phyloP scores from a whole-genome alignment of 345 rosid genomes.

The Mercurialis annua region DNA sequence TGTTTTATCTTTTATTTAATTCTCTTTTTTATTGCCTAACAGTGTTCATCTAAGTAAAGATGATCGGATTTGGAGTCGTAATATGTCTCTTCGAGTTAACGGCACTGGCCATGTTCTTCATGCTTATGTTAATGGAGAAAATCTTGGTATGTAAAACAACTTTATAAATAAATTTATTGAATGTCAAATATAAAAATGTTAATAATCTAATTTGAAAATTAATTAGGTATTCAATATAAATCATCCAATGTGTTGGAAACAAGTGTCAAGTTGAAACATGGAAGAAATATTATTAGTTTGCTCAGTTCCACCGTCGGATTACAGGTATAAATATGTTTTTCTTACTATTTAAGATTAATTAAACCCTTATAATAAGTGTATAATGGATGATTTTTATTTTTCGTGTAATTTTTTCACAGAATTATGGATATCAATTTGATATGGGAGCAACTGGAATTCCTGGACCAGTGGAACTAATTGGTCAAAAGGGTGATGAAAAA shows the following conservation, averaged over 20 bases:
- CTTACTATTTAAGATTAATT: neutral
- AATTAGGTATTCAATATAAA: conserved; percentile 16
- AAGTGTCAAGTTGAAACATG: conserved; percentile 7
- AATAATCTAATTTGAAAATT: too few relatives aligned
- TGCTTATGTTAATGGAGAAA: conserved; percentile 15
- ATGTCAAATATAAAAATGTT: neutral
- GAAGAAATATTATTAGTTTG: conserved; percentile 12
- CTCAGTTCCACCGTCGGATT: conserved; percentile 24
- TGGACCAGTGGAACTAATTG: conserved; percentile 16
- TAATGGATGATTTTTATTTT: too few relatives aligned
- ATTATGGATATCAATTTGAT: conserved; percentile 9
- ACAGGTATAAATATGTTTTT: neutral
- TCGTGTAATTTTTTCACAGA: conserved; percentile 12
- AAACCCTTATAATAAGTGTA: too few relatives aligned
- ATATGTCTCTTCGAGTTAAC: conserved; percentile 17
- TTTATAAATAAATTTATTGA: neutral
- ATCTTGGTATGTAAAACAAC: conserved; percentile 4
- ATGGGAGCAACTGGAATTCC: neutral
- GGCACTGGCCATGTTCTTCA: conserved; percentile 19
- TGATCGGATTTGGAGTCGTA: conserved; percentile 11
- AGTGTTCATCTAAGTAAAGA: neutral
- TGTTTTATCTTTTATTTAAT: too few relatives aligned
- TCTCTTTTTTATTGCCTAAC: neutral
- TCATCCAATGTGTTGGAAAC: conserved; percentile 5
- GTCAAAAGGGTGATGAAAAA: conserved; percentile 9